These are phyloP conservation scores for Magnolia changhungtana DNA, from an alignment of 164 flowering plant species.

Conservation along the genomic window DNA sequence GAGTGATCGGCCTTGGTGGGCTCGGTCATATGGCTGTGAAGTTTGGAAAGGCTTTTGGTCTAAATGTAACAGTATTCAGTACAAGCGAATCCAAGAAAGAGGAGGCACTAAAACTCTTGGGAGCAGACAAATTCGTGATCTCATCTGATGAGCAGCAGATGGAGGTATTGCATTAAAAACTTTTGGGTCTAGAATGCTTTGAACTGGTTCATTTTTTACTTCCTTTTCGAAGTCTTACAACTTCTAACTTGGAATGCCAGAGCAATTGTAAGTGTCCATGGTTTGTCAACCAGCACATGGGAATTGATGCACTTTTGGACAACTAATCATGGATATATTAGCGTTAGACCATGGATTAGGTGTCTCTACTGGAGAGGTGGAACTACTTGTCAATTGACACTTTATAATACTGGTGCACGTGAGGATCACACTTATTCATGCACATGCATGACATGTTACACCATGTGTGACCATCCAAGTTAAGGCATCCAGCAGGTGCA, in stretches of 20 bases:
- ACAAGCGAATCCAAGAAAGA: slow-evolving; percentile 71
- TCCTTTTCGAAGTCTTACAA: neutral
- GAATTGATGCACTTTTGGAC: no score
- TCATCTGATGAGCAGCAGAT: slow-evolving; percentile 65
- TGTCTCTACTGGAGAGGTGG: no score
- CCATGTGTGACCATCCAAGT: no score
- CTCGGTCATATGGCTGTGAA: slow-evolving; percentile 85
- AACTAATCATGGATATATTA: no score
- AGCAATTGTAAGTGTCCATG: no score
- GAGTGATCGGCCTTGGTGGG: slow-evolving; percentile 80
- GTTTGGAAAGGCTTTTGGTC: slow-evolving; percentile 79
- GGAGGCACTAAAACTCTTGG: slow-evolving; percentile 56
- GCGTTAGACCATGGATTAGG: no score
- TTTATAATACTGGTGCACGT: no score
- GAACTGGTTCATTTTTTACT: neutral
- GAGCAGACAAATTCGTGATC: slow-evolving; percentile 67
- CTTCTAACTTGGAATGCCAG: neutral
- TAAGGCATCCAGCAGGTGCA: no score
- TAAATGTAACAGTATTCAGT: slow-evolving; percentile 67
- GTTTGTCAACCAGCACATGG: no score
- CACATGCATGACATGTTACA: no score
- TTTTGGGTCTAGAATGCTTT: neutral
- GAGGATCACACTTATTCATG: no score
- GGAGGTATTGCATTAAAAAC: slow-evolving; percentile 37
- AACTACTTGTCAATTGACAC: no score